Conservation (phyloP, 1,139 yeast species). For the Saccharomyces hybrid region DNA sequence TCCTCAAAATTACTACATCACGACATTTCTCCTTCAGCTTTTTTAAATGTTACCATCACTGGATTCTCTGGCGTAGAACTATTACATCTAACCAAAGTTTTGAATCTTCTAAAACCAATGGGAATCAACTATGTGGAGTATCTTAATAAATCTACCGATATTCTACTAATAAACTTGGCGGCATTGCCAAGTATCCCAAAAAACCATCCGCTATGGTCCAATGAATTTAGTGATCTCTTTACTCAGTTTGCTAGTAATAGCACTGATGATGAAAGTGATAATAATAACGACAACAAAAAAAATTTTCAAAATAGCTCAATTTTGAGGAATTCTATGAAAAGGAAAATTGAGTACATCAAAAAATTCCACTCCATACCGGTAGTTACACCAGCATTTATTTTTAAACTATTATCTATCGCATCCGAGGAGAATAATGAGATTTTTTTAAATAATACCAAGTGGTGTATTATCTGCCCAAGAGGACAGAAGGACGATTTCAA, state of each 20-base stretch:
- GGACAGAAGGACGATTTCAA: constrained; percentile 20
- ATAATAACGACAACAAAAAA: background rate
- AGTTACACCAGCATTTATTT: constrained; percentile 29
- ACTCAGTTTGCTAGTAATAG: constrained; percentile 8
- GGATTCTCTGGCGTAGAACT: constrained; percentile 84
- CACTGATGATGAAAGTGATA: background rate
- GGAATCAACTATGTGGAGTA: constrained; percentile 46
- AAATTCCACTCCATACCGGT: constrained; percentile 38
- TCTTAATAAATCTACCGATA: constrained; percentile 50
- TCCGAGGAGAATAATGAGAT: constrained; percentile 4
- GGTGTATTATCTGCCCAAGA: constrained; percentile 30
- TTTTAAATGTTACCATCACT: constrained; percentile 53
- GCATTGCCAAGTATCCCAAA: constrained; percentile 30
- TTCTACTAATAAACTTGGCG: constrained; percentile 53
- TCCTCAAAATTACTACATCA: constrained; percentile 10
- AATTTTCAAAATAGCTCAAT: constrained; percentile 17
- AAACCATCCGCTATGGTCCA: constrained; percentile 28
- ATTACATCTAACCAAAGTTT: constrained; percentile 62
- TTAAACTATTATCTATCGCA: constrained; percentile 19
- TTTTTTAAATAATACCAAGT: constrained; percentile 24
- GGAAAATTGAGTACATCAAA: constrained; percentile 40
- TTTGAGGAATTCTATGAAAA: constrained; percentile 29
- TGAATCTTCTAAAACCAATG: constrained; percentile 38
- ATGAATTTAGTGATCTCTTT: constrained; percentile 27
- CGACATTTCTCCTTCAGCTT: constrained; percentile 11